Conservation (phyloP, 2,329 filamentous ascomycete genomes). For the Nakataea oryzae region DNA sequence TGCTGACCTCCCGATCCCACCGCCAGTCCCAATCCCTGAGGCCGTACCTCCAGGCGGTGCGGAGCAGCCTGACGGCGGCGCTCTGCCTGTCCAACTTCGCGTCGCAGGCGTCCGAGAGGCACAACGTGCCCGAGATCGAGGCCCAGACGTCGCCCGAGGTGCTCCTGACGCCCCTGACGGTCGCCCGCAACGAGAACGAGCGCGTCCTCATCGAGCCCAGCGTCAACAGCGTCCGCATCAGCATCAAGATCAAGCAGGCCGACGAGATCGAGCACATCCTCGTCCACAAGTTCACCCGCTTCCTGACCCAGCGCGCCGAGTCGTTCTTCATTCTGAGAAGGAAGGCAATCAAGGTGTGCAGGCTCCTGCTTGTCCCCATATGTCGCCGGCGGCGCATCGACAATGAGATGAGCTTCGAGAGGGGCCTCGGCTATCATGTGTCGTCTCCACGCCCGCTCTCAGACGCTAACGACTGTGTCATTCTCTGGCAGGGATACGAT, state of each 20-base stretch:
- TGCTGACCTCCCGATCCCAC: not conserved
- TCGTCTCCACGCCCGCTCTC: not conserved
- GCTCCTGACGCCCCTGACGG: slow-evolving; percentile 78
- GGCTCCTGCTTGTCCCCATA: not conserved
- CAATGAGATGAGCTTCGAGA: not conserved
- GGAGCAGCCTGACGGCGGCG: slow-evolving; percentile 85
- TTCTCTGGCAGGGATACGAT: slow-evolving; percentile 66
- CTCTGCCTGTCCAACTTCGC: slow-evolving; percentile 95
- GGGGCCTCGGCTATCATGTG: not conserved
- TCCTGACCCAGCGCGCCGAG: slow-evolving; percentile 91
- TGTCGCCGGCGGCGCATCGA: not conserved
- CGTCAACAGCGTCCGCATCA: slow-evolving; percentile 93
- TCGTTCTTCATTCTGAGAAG: slow-evolving; percentile 92
- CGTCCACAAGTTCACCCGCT: slow-evolving; percentile 96
- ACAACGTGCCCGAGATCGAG: slow-evolving; percentile 98
- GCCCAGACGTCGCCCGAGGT: slow-evolving; percentile 88
- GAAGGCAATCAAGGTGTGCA: slow-evolving; percentile 80
- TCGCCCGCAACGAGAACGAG: slow-evolving; percentile 95
- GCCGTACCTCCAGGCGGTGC: slow-evolving; percentile 92
- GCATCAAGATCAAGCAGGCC: slow-evolving; percentile 98
- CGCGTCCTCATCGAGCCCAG: slow-evolving; percentile 91
- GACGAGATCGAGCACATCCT: slow-evolving; percentile 98
- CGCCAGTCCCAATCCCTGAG: slow-evolving; percentile 85
- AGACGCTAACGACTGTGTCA: not conserved
- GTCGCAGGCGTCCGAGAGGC: slow-evolving; percentile 88